Evolutionary conservation across 202 grass and related monocot genomes (phyloP), one percentile per base, ranked within the genome.

Genomic region (Panicum hallii): DNA sequence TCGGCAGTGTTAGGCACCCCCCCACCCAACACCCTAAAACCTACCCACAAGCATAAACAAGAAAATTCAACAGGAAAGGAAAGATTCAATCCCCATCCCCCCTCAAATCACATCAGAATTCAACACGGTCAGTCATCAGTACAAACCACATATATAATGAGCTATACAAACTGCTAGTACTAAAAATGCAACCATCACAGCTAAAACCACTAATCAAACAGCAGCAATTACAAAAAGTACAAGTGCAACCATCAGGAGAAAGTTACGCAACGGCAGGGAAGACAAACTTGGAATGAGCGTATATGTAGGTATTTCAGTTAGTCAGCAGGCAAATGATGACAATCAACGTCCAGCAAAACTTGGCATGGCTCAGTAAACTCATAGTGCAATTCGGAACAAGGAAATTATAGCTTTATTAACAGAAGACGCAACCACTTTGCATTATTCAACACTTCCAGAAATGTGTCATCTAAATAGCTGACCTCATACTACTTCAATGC

Each of bases 1-100:
- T 57, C 28, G 87, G 81, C 87, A 88, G 87, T 88, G 75, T 84
- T 88, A 88, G 38, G 57, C 87, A 79, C 74, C 79, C 45, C 45
- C 71, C 28, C 16, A 5, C 9, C 12, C 63, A 53, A 9, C 72
- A 9, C 20, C 8, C 42, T 26, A 46, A 30, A 1, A 32, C 6
- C 2, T 10, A 5, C 23, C 46, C 16, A 12, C 43, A 34, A 20
- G 8, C 7, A 79, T 9, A 20, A 23, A 28, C 8, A 45, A 63
- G 13, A 52, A 13, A 70, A 0, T 26, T 0, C 15, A 46, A 5
- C 4, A 56, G 6, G 2, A 56, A 5, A 48, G 0, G n/a, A 1
- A 36, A 36, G 3, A 16, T 1, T 3, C 14, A 74, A 74, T 32
- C 23, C 23, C 26, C 26, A 63, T 26, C 11, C 12, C 26, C 6